These are phyloP conservation scores for Neonectria ditissima DNA, from an alignment of 2,329 filamentous ascomycete species.

Conservation along the genomic window DNA sequence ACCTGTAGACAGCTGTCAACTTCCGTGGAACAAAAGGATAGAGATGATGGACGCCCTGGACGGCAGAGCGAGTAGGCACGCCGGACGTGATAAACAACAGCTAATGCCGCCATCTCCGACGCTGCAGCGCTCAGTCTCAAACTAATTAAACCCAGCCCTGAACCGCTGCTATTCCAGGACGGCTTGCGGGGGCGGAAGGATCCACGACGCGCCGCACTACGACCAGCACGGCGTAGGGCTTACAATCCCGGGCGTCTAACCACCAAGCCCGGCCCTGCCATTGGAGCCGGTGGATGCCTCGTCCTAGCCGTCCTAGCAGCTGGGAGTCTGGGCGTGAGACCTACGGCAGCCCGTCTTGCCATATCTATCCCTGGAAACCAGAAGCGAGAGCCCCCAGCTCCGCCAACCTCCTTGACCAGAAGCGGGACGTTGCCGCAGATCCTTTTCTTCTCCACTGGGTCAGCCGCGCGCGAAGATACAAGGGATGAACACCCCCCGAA, in stretches of 20 bases:
- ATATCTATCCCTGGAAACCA: too few species aligned
- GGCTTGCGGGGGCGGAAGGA: conserved; percentile 6
- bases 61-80: neutral
- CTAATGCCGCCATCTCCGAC: neutral
- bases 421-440: neutral
- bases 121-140: neutral
- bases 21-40: neutral
- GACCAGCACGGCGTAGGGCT: conserved; percentile 1
- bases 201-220: neutral
- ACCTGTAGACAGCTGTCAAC: neutral
- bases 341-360: neutral
- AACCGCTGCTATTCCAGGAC: neutral
- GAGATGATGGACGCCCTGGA: neutral
- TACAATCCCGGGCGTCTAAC: neutral
- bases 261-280: neutral
- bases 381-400: too few species aligned
- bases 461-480: neutral
- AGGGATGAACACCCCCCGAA: neutral
- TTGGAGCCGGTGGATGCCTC: neutral
- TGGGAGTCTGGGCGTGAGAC: neutral
- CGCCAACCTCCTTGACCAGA: neutral
- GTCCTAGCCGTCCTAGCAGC: neutral
- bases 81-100: neutral
- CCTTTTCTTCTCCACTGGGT: neutral
- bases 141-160: neutral